Base-by-base conservation (phyloP, 331 rosid species). In the Arachis monticola region DNA sequence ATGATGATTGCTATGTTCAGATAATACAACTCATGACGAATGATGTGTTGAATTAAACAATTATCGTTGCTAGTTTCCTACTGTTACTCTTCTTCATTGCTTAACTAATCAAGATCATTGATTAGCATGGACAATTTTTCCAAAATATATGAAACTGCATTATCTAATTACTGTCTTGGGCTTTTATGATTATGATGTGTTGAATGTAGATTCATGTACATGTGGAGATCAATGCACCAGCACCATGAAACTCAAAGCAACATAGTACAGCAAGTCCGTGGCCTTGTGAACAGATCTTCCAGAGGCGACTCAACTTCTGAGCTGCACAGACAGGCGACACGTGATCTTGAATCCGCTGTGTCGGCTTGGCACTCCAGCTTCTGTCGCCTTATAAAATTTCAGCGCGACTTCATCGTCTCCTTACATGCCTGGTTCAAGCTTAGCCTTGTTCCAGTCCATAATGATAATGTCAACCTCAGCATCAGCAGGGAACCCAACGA, bases 211-310 rank as follows among this genome's bases (percentile, higher is more conserved):
- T 73, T 92, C 56, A 92, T 90, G 99, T 95, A 95, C 90, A 90
- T 95, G 99, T 95, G 99, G 99, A 90, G 59, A 83, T 77, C 93
- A 76, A 95, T 95, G 99, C 93, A 92, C 81, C 92, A 85, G 68
- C 84, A 84, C 85, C 99, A 95, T 59, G 98, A 95, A 80, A 68
- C 87, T 73, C 99, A 95, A 77, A 90, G 89, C 85, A 72, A 86
- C 88, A 90, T 95, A 22, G 97, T 95, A 67, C 97, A 95, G 77
- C 99, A 95, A 86, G 99, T 95, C 66, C 92, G 87, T 5, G 98
- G 99, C 57, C 98, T 95, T 10, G 97, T 90, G 73, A 92, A 87
- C 83, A 68, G 45, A 76, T 77, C 92, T 44, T 48, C 90, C 31
- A 88, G 89, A 68, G 94, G 89, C 8, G 86, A 83, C 75, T 85